Evolutionary conservation across 2,329 filamentous ascomycete genomes (phyloP).

Genomic region (Cordyceps cateniannulata): DNA sequence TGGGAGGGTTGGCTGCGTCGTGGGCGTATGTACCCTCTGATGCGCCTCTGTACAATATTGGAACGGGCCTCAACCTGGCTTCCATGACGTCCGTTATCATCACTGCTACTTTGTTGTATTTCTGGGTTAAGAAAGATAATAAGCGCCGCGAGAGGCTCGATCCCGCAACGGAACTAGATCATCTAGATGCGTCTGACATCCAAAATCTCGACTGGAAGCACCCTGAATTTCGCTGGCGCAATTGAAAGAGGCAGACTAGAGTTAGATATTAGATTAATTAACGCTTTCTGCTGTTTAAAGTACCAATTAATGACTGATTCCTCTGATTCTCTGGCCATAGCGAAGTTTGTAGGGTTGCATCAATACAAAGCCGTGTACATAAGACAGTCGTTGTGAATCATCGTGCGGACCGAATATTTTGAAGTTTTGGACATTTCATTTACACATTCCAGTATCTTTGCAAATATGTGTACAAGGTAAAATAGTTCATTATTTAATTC

Average conservation of each 20-base stretch:
- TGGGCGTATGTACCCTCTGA: constrained; percentile 47
- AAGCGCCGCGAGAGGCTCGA: constrained; percentile 46
- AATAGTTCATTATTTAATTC: neutral
- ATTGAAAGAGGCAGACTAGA: constrained; percentile 9
- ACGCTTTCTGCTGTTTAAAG: too few relatives aligned
- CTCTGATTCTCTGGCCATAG: too few relatives aligned
- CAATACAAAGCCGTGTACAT: too few relatives aligned
- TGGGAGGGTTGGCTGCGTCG: neutral
- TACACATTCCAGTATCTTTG: too few relatives aligned
- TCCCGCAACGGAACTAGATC: constrained; percentile 50
- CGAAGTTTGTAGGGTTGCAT: too few relatives aligned
- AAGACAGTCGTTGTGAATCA: too few relatives aligned
- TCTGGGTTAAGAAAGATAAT: constrained; percentile 61
- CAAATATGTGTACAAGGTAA: neutral
- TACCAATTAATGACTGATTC: too few relatives aligned
- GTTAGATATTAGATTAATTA: too few relatives aligned
- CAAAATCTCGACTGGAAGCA: constrained; percentile 62
- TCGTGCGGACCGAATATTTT: too few relatives aligned
- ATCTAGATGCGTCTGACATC: constrained; percentile 45
- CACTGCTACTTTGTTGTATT: constrained; percentile 37
- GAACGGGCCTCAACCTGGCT: constrained; percentile 64
- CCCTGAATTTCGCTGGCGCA: constrained; percentile 57
- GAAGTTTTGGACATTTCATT: neutral
- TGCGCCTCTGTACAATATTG: constrained; percentile 58
- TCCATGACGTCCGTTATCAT: constrained; percentile 50